Conservation (phyloP, 106 monocot genomes). For the Amphibolis antarctica region DNA sequence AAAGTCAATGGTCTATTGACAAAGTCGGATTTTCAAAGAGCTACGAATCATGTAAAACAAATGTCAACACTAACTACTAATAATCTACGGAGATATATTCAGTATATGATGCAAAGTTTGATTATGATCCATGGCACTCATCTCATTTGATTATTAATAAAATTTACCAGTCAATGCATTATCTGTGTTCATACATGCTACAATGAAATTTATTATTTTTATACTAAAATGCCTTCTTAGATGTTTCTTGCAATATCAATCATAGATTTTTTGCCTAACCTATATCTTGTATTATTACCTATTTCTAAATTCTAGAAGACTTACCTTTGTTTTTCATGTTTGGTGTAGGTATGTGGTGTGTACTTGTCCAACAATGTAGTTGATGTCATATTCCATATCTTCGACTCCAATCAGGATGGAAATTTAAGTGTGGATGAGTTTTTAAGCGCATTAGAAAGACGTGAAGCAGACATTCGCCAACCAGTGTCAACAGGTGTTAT, state of each 20-base stretch:
- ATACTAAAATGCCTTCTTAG: too few relatives aligned
- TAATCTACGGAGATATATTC: too few relatives aligned
- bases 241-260: too few relatives aligned
- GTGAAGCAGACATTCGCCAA: conserved; percentile 57
- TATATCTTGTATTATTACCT: too few relatives aligned
- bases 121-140: too few relatives aligned
- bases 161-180: too few relatives aligned
- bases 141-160: too few relatives aligned
- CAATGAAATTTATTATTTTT: too few relatives aligned
- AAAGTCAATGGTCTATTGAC: conserved; percentile 77
- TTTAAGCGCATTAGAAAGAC: conserved; percentile 42
- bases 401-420: conserved; percentile 72
- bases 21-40: conserved; percentile 76
- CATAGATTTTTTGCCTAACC: too few relatives aligned
- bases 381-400: conserved; percentile 72
- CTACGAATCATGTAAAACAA: conserved; percentile 56
- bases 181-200: too few relatives aligned
- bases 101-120: too few relatives aligned
- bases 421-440: conserved; percentile 68
- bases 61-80: too few relatives aligned
- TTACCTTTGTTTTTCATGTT: not conserved
- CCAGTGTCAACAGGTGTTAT: conserved; percentile 28
- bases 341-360: conserved; percentile 67
- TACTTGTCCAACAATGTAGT: conserved; percentile 61
- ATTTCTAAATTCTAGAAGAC: not conserved